Percentiles rank a stretch among this genome's conserved stretches.
phyloP scores from a whole-genome alignment of 2,329 filamentous ascomycete species.

The Microcyclospora pomicola region DNA sequence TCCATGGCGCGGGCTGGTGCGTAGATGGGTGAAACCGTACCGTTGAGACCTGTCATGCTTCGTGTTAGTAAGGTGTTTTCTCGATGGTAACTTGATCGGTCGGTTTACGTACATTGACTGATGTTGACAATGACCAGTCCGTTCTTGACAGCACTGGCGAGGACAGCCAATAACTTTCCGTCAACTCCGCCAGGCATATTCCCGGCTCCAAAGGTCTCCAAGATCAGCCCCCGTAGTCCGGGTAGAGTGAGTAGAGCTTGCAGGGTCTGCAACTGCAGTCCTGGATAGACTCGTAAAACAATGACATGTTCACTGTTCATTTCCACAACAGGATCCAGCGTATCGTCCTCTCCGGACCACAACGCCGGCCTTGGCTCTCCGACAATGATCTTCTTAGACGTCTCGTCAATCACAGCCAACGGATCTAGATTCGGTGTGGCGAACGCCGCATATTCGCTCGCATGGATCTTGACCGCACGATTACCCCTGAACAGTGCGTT shows the following conservation, averaged over 20 bases:
- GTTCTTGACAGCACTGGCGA: slow-evolving; percentile 61
- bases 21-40: slow-evolving; percentile 28
- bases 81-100: no score
- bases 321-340: slow-evolving; percentile 25
- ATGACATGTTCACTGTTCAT: slow-evolving; percentile 76
- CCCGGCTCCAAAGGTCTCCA: slow-evolving; percentile 87
- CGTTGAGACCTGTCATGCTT: slow-evolving; percentile 27
- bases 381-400: slow-evolving; percentile 31
- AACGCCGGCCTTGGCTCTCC: background rate
- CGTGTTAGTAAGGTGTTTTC: no score
- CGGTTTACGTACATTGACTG: slow-evolving; percentile 61
- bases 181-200: slow-evolving; percentile 77
- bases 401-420: slow-evolving; percentile 51
- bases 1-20: slow-evolving; percentile 50
- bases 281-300: slow-evolving; percentile 79
- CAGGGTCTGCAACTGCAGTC: slow-evolving; percentile 80
- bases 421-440: slow-evolving; percentile 75
- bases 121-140: slow-evolving; percentile 83
- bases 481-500: slow-evolving; percentile 83
- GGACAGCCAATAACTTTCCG: slow-evolving; percentile 62
- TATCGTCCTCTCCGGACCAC: background rate
- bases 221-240: slow-evolving; percentile 65
- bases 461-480: slow-evolving; percentile 74
- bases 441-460: slow-evolving; percentile 76
- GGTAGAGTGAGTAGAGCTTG: slow-evolving; percentile 67